Conservation (phyloP, 2,329 filamentous ascomycete species). For the Pyrenochaeta sp. region DNA sequence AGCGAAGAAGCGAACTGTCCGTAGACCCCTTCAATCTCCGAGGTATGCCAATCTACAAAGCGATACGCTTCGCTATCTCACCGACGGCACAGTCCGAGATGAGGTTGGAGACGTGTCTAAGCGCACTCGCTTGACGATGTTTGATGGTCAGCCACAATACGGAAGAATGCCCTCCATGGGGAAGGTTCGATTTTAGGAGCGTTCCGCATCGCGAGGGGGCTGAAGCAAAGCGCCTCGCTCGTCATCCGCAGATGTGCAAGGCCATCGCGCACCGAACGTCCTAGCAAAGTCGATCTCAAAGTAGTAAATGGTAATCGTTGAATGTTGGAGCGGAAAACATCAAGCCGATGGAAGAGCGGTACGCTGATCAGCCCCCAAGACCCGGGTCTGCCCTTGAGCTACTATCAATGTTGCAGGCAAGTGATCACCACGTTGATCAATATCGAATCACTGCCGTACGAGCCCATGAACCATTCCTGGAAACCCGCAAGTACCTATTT, state of each 20-base stretch:
- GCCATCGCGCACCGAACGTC: not conserved
- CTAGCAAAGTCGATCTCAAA: not conserved
- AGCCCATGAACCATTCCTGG: slow-evolving; percentile 3
- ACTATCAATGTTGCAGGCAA: slow-evolving; percentile 3
- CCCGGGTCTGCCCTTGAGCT: slow-evolving; percentile 11
- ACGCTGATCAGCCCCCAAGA: slow-evolving; percentile 11
- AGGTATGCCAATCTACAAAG: not conserved
- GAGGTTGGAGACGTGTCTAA: not conserved
- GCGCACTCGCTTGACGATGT: slow-evolving; percentile 1
- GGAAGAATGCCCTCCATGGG: slow-evolving; percentile 4
- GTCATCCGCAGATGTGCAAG: slow-evolving; percentile 3
- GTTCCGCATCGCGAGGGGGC: slow-evolving; percentile 10
- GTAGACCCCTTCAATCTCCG: not conserved
- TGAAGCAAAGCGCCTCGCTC: slow-evolving; percentile 10
- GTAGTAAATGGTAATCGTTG: not conserved
- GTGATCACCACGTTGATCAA: slow-evolving; percentile 14
- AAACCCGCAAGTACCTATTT: slow-evolving; percentile 3
- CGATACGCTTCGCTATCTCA: not conserved
- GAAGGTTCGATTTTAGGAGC: not conserved
- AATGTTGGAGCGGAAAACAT: not conserved
- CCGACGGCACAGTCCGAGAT: not conserved
- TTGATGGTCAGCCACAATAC: slow-evolving; percentile 7
- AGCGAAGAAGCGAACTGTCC: slow-evolving; percentile 16
- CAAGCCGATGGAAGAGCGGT: not conserved
- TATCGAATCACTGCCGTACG: slow-evolving; percentile 10